Evolutionary conservation across 768 basidiomycete species (phyloP), one percentile per base, ranked within the genome.

Genomic region (Neoboletus brunneissimus): DNA sequence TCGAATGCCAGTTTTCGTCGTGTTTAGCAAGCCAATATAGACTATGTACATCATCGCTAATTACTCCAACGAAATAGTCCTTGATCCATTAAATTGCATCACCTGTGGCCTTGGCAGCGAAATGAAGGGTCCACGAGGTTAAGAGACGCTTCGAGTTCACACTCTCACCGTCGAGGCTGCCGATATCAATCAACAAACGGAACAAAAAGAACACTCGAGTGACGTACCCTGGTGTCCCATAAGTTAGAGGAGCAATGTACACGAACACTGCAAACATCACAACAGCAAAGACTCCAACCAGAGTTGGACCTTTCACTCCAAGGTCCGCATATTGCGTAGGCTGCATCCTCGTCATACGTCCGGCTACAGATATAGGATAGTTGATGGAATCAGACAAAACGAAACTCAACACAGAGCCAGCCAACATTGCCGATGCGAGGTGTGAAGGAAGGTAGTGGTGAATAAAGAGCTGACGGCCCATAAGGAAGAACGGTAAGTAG

Each of bases 391-490:
- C 95, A 35, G 90, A 90, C 48, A 95, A 73, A 55, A 96, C 80
- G 69, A 94, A 98, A 75, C 89, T 91, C 64, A 98, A 78, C 18
- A 97, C 89, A 6, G 93, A 83, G 42, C 97, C 97, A 40, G 96
- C 94, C 55, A 98, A 85, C 55, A 98, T 79, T 13, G 94, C 88
- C 15, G 93, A 95, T 13, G 91, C 88, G 41, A 99, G 80, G 69
- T 99, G 97, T 0, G 96, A 96, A 15, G 96, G 96, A 4, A 99
- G 86, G 72, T 99, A 99, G 72, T 97, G 95, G 71, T 99, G 97
- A 25, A 99, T 77, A 81, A 99, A 99, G 42, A 95, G 80, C 67
- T 99, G 97, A 38, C 97, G 90, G 67, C 82, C 88, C 93, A 99
- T 96, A 27, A 98, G 80, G 86, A 92, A 99, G 82, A 98, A 99